Evolutionary conservation across 108 stramenopile species (phyloP), one percentile per base, ranked within the genome.

Genomic region (Cyclostephanos invisitatus): DNA sequence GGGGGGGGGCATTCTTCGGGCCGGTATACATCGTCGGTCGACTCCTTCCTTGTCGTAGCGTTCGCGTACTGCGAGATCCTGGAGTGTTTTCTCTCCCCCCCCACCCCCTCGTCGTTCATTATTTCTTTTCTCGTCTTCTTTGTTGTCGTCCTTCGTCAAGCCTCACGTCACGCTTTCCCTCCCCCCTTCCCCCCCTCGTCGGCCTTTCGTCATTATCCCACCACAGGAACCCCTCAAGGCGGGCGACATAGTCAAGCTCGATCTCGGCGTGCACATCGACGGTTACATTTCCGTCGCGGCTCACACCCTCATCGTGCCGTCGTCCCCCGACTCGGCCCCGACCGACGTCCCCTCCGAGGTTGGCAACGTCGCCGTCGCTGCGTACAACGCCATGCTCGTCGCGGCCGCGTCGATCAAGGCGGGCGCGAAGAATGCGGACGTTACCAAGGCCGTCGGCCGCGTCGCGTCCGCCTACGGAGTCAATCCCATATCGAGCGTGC

Each of bases 211-310:
- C 29, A 32, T 64, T 22, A 78, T 76, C 20, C 50, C 40, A n/a
- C 54, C 38, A 57, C 75, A 92, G 91, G 74, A 79, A 58, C 84
- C 87, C 28, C 83, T 99, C 37, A 90, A 92, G 66, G 95, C 78
- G 8, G 98, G 97, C 25, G 99, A 99, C 85, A 78, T 98, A 59
- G 99, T 99, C 28, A 99, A 99, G 87, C 88, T 99, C 62, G 99
- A 99, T 84, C 88, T 99, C 40, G 99, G 98, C 54, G 97, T 96
- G 66, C 98, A 99, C 90, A 90, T 99, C 47, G 99, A 99, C 78
- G 98, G 98, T 35, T 99, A 96, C 88, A 96, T 98, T 68, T 94
- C 97, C 35, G 97, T 98, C 21, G 96, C 89, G 1, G 98, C 97
- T 6, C 99, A 99, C 90, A 99, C 99, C 15, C 65, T 94, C 54